Base-by-base conservation (phyloP, 2,329 filamentous ascomycete genomes). In the Onygena corvina region DNA sequence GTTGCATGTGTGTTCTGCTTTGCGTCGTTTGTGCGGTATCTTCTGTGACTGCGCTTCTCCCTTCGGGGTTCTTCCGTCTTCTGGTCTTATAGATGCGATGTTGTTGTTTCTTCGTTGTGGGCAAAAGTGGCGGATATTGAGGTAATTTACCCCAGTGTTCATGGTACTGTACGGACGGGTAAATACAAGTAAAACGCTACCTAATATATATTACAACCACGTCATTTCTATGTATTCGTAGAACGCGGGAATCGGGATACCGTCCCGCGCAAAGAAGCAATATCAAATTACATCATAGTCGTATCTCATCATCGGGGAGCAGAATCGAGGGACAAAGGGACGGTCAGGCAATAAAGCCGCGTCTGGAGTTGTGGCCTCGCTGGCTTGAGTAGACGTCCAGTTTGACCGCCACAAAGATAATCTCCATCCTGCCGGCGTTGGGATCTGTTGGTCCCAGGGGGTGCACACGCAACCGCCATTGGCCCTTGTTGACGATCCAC, bases 401-500 rank as follows among this genome's bases (percentile, higher is more conserved):
- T 64, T 85, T 87, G 29, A 89, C 84, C 0, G 80, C 84, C 12
- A 84, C 73, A 46, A 94, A 73, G 18, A 86, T 74, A 51, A 86
- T 83, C 66, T 90, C 83, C 50, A 82, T 72, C 1, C 71, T 70
- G 31, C 69, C 71, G 25, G 55, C 60, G 59, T 66, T 70, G 3
- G 57, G 54, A 30, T 61, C 59, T 23, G 59, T 54, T 11, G 44
- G 31, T 3, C 42, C n/a, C 50, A 58, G 66, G 4, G 67, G 65
- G 59, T 83, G 80, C 23, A 93, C 77, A 35, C 77, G 73, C 56
- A 88, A 61, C 51, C 83, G 72, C 83, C 84, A 89, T 63, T 86
- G 83, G 0, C 82, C 83, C 12, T 72, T 82, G 51, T 70, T 73
- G 16, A 89, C 71, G 31, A 79, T 70, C 83, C 83, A 87, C 52